Evolutionary conservation across 768 basidiomycete species (phyloP).

Genomic region (Hemileccinum impolitum): DNA sequence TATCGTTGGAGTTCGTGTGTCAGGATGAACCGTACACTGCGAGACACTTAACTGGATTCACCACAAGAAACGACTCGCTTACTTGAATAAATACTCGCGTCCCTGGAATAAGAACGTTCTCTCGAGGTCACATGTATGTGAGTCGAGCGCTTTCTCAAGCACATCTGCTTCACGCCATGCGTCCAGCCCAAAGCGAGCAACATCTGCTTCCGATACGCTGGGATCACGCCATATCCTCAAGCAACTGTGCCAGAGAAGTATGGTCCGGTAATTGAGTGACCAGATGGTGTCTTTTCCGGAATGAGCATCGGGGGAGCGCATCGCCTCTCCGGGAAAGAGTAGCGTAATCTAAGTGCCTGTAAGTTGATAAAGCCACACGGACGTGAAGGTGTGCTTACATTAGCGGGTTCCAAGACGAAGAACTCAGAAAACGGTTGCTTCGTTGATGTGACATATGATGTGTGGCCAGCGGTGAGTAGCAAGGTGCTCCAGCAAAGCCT

Average conservation of each 20-base stretch:
- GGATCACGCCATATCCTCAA: slow-evolving; percentile 52
- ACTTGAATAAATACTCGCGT: slow-evolving; percentile 78
- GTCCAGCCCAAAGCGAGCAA: slow-evolving; percentile 59
- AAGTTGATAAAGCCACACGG: slow-evolving; percentile 2
- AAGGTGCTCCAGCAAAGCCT: slow-evolving; percentile 73
- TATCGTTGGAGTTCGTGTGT: slow-evolving; percentile 66
- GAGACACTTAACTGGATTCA: slow-evolving; percentile 1
- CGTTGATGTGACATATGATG: slow-evolving; percentile 52
- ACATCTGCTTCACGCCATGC: slow-evolving; percentile 70
- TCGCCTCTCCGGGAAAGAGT: slow-evolving; percentile 73
- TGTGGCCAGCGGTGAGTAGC: slow-evolving; percentile 60
- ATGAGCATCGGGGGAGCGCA: slow-evolving; percentile 28
- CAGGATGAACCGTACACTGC: slow-evolving; percentile 66
- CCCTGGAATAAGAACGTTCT: slow-evolving; percentile 66
- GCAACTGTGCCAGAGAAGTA: slow-evolving; percentile 73
- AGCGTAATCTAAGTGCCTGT: slow-evolving; percentile 51
- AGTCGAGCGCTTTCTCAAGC: slow-evolving; percentile 59
- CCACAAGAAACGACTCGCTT: slow-evolving; percentile 25
- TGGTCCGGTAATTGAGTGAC: slow-evolving; percentile 69
- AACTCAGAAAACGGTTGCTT: slow-evolving; percentile 41
- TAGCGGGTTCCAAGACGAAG: slow-evolving; percentile 60
- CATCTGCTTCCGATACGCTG: slow-evolving; percentile 43
- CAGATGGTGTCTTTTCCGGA: slow-evolving; percentile 66
- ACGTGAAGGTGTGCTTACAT: slow-evolving; percentile 41
- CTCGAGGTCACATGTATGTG: slow-evolving; percentile 66